Evolutionary conservation across 371 early-diverging fungal species (phyloP).

Genomic region (Mucor indicus): DNA sequence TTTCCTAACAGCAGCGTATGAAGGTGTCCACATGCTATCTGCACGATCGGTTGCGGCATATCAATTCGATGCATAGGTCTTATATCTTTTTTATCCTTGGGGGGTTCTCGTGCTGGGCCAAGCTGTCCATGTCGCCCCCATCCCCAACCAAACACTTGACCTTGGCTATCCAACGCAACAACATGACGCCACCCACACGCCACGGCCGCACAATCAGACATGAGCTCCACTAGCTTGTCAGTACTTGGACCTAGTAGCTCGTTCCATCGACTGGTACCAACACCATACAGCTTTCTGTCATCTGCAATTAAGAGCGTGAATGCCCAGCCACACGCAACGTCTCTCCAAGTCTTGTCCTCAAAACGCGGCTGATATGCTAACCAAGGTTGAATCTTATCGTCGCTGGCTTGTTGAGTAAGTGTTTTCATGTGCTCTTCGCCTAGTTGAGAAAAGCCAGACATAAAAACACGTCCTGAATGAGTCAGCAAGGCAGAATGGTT

Average conservation of each 20-base stretch:
- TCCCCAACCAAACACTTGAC: slow-evolving; percentile 58
- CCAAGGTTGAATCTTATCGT: slow-evolving; percentile 5
- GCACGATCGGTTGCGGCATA: slow-evolving; percentile 17
- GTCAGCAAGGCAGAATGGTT: slow-evolving; percentile 63
- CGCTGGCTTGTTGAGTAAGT: not conserved
- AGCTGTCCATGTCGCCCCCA: slow-evolving; percentile 64
- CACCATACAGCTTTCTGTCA: slow-evolving; percentile 35
- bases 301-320: slow-evolving; percentile 44
- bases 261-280: slow-evolving; percentile 51
- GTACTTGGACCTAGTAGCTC: slow-evolving; percentile 35
- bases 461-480: slow-evolving; percentile 15
- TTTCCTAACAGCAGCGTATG: slow-evolving; percentile 45
- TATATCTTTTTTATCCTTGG: slow-evolving; percentile 23
- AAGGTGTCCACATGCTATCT: slow-evolving; percentile 56
- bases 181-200: slow-evolving; percentile 67
- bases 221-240: slow-evolving; percentile 11
- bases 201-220: no score
- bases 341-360: slow-evolving; percentile 24
- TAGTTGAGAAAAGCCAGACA: slow-evolving; percentile 18
- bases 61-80: slow-evolving; percentile 6
- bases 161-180: slow-evolving; percentile 38
- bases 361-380: slow-evolving; percentile 5
- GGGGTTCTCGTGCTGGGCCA: slow-evolving; percentile 19
- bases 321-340: slow-evolving; percentile 63
- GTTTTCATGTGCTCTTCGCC: slow-evolving; percentile 8